A percentile compares a stretch with the other conserved stretches of the same genome.
Conservation (phyloP, 1,284 basidiomycete genomes). For the Cystobasidium slooffiae region DNA sequence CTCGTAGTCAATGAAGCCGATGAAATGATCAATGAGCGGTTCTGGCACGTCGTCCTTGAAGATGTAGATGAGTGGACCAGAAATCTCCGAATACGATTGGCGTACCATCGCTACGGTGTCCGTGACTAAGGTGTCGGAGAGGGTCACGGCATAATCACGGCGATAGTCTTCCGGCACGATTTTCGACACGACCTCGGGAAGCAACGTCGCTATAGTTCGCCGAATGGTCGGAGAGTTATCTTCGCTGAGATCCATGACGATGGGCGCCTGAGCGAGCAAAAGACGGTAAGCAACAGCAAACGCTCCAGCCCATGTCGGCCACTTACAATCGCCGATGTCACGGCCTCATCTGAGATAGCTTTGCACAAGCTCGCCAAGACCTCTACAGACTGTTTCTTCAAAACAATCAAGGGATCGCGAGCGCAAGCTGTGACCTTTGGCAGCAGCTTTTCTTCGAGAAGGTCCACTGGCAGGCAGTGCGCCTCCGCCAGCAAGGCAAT, state of each 20-base stretch:
- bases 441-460: conserved; percentile 6
- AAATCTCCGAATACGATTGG: conserved; percentile 79
- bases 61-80: conserved; percentile 88
- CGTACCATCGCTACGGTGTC: conserved; percentile 76
- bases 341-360: not conserved
- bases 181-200: conserved; percentile 20
- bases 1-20: conserved; percentile 57
- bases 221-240: conserved; percentile 15
- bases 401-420: conserved; percentile 2
- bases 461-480: not conserved
- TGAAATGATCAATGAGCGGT: conserved; percentile 78
- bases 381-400: conserved; percentile 27
- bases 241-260: conserved; percentile 1
- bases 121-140: conserved; percentile 63
- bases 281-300: not conserved
- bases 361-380: conserved; percentile 5
- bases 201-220: not conserved
- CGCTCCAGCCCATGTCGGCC: not conserved
- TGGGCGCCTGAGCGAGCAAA: not conserved
- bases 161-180: conserved; percentile 58
- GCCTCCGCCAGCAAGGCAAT: conserved; percentile 24
- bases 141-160: conserved; percentile 1
- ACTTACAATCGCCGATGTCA: conserved; percentile 21
- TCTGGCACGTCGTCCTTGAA: conserved; percentile 71
- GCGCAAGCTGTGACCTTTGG: not conserved